Percentiles rank a stretch among this genome's conserved stretches.
These are phyloP conservation scores for Dillenia turbinata DNA, from an alignment of 164 flowering plant genomes.

Conservation along the genomic window DNA sequence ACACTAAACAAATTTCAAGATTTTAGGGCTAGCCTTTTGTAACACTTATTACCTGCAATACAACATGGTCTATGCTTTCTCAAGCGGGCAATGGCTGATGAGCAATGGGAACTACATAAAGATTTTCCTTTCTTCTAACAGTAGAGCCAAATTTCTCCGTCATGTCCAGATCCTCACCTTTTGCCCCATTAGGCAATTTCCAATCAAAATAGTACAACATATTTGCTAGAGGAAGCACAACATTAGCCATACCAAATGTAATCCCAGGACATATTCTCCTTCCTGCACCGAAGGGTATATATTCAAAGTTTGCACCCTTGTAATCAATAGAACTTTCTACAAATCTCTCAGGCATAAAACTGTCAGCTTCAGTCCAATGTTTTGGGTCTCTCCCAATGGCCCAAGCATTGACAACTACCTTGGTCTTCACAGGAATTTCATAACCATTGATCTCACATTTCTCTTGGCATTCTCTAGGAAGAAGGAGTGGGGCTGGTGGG, in stretches of 20 bases:
- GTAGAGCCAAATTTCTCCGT: no score
- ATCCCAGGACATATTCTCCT: conserved; percentile 41
- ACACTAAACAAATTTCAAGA: no score
- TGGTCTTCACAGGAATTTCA: conserved; percentile 5
- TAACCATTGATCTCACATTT: conserved; percentile 8
- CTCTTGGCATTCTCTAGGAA: conserved; percentile 15
- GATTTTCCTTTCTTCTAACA: no score
- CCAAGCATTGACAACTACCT: conserved; percentile 12
- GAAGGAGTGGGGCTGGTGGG: conserved; percentile 12
- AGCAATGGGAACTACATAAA: no score
- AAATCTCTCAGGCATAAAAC: conserved; percentile 32
- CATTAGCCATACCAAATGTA: conserved; percentile 19
- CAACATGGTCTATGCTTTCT: no score
- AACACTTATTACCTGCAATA: no score
- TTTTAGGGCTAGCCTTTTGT: no score
- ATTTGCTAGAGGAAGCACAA: conserved; percentile 22
- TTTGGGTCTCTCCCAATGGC: conserved; percentile 15
- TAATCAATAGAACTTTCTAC: conserved; percentile 13
- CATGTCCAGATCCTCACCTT: background rate
- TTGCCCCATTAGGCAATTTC: conserved; percentile 20
- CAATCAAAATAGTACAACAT: conserved; percentile 30
- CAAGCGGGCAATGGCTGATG: no score
- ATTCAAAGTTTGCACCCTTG: conserved; percentile 23
- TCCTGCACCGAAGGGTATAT: conserved; percentile 36
- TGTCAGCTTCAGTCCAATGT: conserved; percentile 30